These are phyloP conservation scores for Candida neerlandica DNA, from an alignment of 1,139 yeast genomes.

Conservation along the genomic window DNA sequence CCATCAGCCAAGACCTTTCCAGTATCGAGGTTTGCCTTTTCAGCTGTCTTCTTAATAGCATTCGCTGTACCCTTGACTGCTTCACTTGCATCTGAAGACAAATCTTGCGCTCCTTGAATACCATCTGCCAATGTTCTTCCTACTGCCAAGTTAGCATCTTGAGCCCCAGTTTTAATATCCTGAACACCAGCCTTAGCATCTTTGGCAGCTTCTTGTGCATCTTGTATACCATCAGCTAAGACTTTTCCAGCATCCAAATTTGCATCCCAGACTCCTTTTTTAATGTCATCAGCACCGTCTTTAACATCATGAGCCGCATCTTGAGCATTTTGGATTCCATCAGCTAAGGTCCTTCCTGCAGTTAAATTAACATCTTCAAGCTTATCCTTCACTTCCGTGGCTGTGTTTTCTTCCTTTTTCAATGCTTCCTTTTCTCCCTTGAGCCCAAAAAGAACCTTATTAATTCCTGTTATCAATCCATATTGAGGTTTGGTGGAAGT, in stretches of 20 bases:
- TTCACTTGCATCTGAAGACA: neutral
- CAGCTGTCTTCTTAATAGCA: conserved; percentile 10
- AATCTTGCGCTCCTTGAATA: conserved; percentile 22
- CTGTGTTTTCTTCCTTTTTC: neutral
- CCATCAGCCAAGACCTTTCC: conserved; percentile 33
- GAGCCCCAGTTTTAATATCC: conserved; percentile 14
- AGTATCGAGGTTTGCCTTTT: conserved; percentile 25
- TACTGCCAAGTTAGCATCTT: conserved; percentile 25
- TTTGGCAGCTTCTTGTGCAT: conserved; percentile 8
- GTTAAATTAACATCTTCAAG: conserved; percentile 6
- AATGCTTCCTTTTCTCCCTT: conserved; percentile 10
- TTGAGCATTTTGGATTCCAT: conserved; percentile 11
- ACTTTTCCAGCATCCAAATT: conserved; percentile 11
- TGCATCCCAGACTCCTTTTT: conserved; percentile 7
- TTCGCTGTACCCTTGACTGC: neutral
- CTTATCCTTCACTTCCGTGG: conserved; percentile 5
- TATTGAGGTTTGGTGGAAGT: neutral
- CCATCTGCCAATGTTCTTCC: conserved; percentile 33
- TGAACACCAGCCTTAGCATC: neutral
- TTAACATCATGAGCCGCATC: conserved; percentile 4
- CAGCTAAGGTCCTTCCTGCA: conserved; percentile 8
- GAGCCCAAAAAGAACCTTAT: conserved; percentile 10
- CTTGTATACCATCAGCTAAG: conserved; percentile 10
- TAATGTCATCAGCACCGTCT: conserved; percentile 6
- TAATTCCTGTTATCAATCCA: neutral